phyloP scores from a whole-genome alignment of 2,329 filamentous ascomycete genomes.

The Fusarium udum region DNA sequence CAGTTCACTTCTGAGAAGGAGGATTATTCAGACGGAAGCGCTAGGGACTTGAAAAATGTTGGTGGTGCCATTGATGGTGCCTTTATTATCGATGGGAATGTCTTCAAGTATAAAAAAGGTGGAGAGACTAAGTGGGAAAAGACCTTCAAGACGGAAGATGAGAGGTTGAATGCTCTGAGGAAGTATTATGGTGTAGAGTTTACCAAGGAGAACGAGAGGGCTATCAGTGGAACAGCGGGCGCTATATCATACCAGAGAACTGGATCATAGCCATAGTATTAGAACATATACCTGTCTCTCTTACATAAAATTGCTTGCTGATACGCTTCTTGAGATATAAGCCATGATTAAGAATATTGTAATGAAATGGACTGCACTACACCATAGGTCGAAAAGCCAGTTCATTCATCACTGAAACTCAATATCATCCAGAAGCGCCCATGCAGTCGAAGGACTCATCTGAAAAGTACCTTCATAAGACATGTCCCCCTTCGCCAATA shows the following conservation, averaged over 20 bases:
- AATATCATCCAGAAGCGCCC: constrained; percentile 24
- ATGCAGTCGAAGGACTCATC: constrained; percentile 16
- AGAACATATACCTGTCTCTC: fast-evolving
- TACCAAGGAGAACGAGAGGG: neutral
- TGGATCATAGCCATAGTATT: neutral
- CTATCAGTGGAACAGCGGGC: constrained; percentile 11
- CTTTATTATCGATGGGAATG: constrained; percentile 13
- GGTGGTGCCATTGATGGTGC: constrained; percentile 2
- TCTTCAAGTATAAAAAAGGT: neutral
- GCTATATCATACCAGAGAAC: constrained; percentile 1
- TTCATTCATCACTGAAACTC: constrained; percentile 3
- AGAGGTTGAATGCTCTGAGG: neutral
- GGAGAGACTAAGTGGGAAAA: constrained; percentile 1
- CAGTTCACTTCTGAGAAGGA: constrained; percentile 17
- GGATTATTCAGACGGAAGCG: neutral
- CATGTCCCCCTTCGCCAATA: neutral
- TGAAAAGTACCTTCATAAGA: neutral
- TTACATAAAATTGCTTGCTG: neutral
- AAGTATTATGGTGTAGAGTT: constrained; percentile 16
- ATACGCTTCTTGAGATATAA: neutral
- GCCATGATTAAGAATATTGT: neutral
- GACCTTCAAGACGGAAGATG: constrained; percentile 1
- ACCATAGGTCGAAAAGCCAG: neutral
- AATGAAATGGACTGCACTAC: too few species aligned
- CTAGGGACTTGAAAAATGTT: neutral